Evolutionary conservation across 2,329 filamentous ascomycete genomes (phyloP), one percentile per base, ranked within the genome.

Genomic region (Fusarium aywerte): DNA sequence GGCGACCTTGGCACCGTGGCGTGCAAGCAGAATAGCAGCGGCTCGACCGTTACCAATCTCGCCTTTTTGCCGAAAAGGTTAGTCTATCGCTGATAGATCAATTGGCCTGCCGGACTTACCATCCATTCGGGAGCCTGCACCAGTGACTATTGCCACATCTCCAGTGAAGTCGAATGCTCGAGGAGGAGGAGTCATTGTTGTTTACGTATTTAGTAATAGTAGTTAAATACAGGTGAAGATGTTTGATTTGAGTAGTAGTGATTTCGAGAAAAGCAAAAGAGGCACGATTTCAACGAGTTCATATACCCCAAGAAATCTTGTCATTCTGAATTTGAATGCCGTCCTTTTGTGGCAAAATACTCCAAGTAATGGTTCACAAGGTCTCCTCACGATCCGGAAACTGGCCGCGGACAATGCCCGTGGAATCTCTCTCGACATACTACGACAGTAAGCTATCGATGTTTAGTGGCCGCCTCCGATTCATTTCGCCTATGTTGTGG

Each of bases 1-100:
- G 4, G 52, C 44, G 11, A 56, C 52, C 27, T 51, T 56, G 10
- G 52, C 44, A 25, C 52, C 52, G 11, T 56, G 52, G 1, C 52
- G 52, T 9, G 52, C 52, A 32, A 56, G 52, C 7, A 56, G 44
- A 2, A 56, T 56, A 20, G 52, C 44, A n/a, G 52, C 44, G 4
- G 52, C 52, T 16, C 52, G 44, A 20, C 52, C 52, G 11, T 56
- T 56, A 11, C 52, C 52, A 33, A 56, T 56, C 6, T 56, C 52
- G 21, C 52, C 52, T 56, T 27, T 36, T 39, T 16, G 13, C 1
- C 39, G 13, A 43, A 20, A 5, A 7, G 21, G 39, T 53, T 53
- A 53, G 50, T 21, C n/a, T 21, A 2, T 2, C 3, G 7, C 15
- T 11, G 5, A 21, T 5, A 4, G 8, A 21, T 21, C 4, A 10